Conservation (phyloP, 768 basidiomycete genomes). For the Lentinula detonsa region DNA sequence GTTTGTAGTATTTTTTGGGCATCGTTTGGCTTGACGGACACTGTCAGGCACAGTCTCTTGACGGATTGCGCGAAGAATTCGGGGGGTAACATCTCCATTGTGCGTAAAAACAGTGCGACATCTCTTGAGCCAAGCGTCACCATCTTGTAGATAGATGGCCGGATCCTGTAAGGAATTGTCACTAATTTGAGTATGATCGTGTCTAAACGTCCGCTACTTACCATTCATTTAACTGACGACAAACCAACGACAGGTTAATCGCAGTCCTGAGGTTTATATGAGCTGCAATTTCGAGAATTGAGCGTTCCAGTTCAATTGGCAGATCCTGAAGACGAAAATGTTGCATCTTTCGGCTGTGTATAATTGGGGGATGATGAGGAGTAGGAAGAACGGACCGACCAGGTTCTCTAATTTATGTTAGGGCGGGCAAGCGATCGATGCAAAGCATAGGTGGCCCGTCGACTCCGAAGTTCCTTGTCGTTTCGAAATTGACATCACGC, state of each 20-base stretch:
- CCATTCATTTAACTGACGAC: conserved; percentile 27
- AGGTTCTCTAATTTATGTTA: background rate
- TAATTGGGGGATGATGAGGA: background rate
- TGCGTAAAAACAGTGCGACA: conserved; percentile 27
- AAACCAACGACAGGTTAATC: conserved; percentile 27
- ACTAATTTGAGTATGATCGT: background rate
- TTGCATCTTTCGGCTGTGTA: background rate
- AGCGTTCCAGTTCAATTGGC: conserved; percentile 33
- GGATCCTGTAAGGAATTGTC: conserved; percentile 23
- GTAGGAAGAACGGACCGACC: background rate
- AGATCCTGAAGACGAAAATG: conserved; percentile 15
- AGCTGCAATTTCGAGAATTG: conserved; percentile 31
- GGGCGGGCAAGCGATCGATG: conserved; percentile 1
- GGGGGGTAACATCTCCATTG: conserved; percentile 24
- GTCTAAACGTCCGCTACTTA: conserved; percentile 14
- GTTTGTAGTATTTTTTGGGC: conserved; percentile 25
- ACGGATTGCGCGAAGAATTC: conserved; percentile 30
- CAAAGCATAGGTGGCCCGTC: background rate
- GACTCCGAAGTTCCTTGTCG: background rate
- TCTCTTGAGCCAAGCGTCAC: conserved; percentile 26
- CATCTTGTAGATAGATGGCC: conserved; percentile 32
- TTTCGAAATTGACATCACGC: background rate
- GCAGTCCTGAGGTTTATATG: conserved; percentile 18
- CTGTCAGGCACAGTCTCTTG: conserved; percentile 32
- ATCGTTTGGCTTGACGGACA: conserved; percentile 20